A percentile compares a stretch with the other conserved stretches of the same genome.
Evolutionary conservation across 2,329 filamentous ascomycete species (phyloP).

Genomic region (Xylaria digitata): DNA sequence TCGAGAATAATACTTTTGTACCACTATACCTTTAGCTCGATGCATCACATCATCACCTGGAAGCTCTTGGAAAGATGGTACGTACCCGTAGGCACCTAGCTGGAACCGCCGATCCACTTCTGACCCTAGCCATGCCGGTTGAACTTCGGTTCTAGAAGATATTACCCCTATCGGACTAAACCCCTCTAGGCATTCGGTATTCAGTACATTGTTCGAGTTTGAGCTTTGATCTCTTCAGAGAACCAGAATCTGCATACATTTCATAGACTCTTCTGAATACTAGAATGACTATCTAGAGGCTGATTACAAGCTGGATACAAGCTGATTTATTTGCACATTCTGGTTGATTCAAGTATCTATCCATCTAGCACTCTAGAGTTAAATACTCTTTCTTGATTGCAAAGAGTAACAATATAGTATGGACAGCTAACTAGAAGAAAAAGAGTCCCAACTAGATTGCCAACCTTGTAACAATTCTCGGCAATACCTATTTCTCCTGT

Average conservation of each 20-base stretch:
- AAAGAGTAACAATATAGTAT: background rate
- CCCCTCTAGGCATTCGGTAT: no score
- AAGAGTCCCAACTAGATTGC: background rate
- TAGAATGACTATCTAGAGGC: no score
- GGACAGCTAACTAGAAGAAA: background rate
- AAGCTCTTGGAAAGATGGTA: slow-evolving; percentile 13
- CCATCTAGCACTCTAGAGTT: no score
- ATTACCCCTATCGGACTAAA: no score
- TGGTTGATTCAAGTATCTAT: no score
- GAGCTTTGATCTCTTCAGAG: no score
- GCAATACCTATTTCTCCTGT: background rate
- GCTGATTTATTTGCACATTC: no score
- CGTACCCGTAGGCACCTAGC: slow-evolving; percentile 17
- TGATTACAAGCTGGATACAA: no score
- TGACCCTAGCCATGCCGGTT: background rate
- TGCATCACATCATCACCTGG: slow-evolving; percentile 40
- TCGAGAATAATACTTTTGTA: slow-evolving; percentile 24
- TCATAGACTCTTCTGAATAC: no score
- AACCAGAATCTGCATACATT: no score
- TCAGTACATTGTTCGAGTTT: no score
- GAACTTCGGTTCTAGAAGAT: background rate
- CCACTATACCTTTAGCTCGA: no score
- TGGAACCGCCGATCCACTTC: background rate
- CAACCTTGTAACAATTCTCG: background rate
- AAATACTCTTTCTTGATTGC: background rate